Evolutionary conservation across 306 rosid genomes (phyloP), one percentile per base, ranked within the genome.

Genomic region (Vigna radiata): DNA sequence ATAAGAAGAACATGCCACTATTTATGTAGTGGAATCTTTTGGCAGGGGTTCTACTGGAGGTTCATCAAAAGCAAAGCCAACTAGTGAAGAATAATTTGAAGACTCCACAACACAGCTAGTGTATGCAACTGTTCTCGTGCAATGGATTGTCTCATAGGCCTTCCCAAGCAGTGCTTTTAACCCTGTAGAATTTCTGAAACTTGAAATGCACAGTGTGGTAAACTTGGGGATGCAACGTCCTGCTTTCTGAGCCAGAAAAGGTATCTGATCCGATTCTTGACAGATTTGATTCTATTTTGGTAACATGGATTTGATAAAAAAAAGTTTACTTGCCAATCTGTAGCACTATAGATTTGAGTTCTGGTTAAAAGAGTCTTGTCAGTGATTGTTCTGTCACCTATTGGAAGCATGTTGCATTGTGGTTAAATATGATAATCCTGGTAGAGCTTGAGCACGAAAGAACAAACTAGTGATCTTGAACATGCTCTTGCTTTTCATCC

Each of bases 311-410:
- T 78, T 75, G 78, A 50, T 52, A 33, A 33, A 47, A 29, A 25
- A 8, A 44, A 37, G 66, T 56, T 67, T 76, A 66, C 63, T 69
- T 4, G 37, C 16, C 65, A 29, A 58, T 46, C 60, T 81, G 78
- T 60, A 71, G 56, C 72, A 65, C 39, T 23, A 8, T 50, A 49
- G 37, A 54, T 53, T 66, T 47, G 76, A 73, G 76, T 72, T 73
- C 70, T 72, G 85, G 87, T 75, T 59, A 83, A 68, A 85, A 55
- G 73, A 73, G 87, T 87, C 89, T 77, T 85, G 74, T 87, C 86
- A 73, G 46, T 75, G 79, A 72, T 71, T 73, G 62, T 67, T 73
- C 68, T 67, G 37, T 44, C 8, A 43, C 52, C 75, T 69, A 67
- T 50, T 59, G 65, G 23, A 65, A 59, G 70, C 83, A 44, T 29